Percentiles rank a stretch among this genome's conserved stretches.
Conservation (phyloP, 768 basidiomycete species). For the Cystofilobasidium capitatum region DNA sequence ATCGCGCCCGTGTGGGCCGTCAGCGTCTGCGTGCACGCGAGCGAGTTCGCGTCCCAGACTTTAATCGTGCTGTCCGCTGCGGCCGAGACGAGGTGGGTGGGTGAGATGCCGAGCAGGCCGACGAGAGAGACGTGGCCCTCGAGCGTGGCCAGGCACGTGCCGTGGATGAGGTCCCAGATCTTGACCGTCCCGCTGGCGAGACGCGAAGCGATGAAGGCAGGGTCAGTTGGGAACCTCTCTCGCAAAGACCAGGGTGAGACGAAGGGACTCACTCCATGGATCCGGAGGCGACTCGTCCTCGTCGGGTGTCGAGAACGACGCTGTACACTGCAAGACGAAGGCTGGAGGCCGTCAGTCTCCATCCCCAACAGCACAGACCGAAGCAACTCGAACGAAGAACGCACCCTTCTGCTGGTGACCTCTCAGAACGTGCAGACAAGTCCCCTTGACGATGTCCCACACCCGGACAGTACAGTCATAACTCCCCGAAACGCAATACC, state of each 20-base stretch:
- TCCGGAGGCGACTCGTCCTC: conserved; percentile 87
- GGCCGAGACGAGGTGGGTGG: conserved; percentile 84
- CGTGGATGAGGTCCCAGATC: conserved; percentile 80
- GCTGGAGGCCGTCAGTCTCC: neutral
- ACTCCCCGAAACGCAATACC: conserved; percentile 85
- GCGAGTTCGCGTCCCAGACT: conserved; percentile 83
- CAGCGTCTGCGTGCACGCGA: conserved; percentile 68
- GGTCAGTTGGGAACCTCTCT: neutral
- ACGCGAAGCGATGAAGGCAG: neutral
- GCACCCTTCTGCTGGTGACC: conserved; percentile 88
- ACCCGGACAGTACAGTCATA: conserved; percentile 92
- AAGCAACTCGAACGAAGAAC: conserved; percentile 19
- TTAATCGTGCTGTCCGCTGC: conserved; percentile 92
- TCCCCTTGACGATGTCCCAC: conserved; percentile 83
- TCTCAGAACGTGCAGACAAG: conserved; percentile 65
- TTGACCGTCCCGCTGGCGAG: conserved; percentile 62
- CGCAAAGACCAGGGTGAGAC: neutral
- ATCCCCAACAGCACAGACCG: neutral
- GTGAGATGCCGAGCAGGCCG: conserved; percentile 78
- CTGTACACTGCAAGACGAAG: conserved; percentile 66
- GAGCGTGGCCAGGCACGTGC: conserved; percentile 66
- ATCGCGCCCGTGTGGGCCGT: conserved; percentile 94
- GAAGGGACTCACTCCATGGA: conserved; percentile 62
- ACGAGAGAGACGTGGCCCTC: conserved; percentile 91
- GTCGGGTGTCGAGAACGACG: conserved; percentile 75